phyloP scores from a whole-genome alignment of 148 eudicot species.

The Chenopodium album region DNA sequence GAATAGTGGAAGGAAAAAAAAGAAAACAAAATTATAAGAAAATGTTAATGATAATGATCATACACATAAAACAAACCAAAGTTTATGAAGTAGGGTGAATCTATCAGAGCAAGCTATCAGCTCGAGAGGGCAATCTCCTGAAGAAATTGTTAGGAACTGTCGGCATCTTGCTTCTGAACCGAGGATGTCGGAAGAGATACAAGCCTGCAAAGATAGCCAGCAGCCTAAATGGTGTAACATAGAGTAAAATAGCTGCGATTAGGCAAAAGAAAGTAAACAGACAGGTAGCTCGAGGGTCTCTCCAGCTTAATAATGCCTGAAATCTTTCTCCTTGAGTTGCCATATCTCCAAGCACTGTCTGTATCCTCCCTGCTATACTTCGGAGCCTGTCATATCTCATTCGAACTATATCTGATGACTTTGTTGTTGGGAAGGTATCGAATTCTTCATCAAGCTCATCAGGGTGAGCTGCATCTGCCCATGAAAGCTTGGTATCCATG shows the following conservation, averaged over 20 bases:
- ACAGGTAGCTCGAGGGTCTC: conserved; percentile 42
- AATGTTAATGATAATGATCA: background rate
- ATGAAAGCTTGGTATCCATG: conserved; percentile 39
- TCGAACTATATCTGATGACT: conserved; percentile 27
- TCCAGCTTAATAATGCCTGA: conserved; percentile 37
- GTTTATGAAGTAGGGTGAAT: background rate
- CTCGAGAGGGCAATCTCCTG: conserved; percentile 40
- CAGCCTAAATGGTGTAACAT: conserved; percentile 33
- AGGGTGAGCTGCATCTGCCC: conserved; percentile 39
- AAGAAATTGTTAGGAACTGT: conserved; percentile 41
- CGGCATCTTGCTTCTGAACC: conserved; percentile 55
- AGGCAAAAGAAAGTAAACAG: conserved; percentile 37
- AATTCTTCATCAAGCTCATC: conserved; percentile 42
- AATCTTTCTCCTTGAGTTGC: conserved; percentile 41
- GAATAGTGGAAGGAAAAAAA: background rate
- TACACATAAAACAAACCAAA: background rate
- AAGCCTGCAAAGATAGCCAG: conserved; percentile 32
- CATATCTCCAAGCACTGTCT: conserved; percentile 38
- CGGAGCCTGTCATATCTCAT: conserved; percentile 41
- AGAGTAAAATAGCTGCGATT: conserved; percentile 27
- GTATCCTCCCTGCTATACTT: conserved; percentile 40
- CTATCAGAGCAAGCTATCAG: conserved; percentile 38
- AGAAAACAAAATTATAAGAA: background rate
- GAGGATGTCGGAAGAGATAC: conserved; percentile 32
- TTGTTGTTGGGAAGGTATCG: conserved; percentile 39